Evolutionary conservation across 495 filamentous ascomycete genomes (phyloP), one percentile per base, ranked within the genome.

Genomic region (Xylaria intraflava): DNA sequence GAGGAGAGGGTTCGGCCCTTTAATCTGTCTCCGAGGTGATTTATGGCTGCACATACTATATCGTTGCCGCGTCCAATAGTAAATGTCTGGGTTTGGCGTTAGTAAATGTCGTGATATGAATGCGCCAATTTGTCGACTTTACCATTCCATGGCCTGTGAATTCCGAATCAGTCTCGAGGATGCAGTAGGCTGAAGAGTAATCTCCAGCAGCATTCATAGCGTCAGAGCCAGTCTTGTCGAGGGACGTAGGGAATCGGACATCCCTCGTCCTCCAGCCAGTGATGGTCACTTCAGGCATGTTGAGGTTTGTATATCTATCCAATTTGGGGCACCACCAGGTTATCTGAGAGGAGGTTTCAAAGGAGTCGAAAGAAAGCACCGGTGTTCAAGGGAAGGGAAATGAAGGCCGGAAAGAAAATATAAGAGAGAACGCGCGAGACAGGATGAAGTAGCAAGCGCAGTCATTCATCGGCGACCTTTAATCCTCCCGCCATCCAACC

Each of bases 131-230:
- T 1, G 11, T 19, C 20, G 11, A 47, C n/a, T 17, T 4, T 76
- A 92, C 86, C 90, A 96, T 95, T 63, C 90, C 89, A 64, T 96
- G 91, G 43, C 91, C 91, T 12, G 76, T 72, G 66, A 81, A 76
- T 4, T 78, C 64, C 0, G 84, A 83, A 65, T 94, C 85, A 1
- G 91, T 95, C 62, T 88, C 70, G 48, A 96, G 77, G 64, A 96
- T 90, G 68, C 90, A 95, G 77, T 95, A 96, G 12, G 91, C 89
- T 41, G 90, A 76, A 2, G 88, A 92, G 71, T 95, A 96, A 73
- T 96, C 91, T 31, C 90, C 88, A 4, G 91, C 89, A 12, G 88
- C 86, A 66, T 96, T 95, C 91, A 96, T 96, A 64, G 91, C 91
- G 79, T 96, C 91, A 29, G 89, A 95, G 62, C 91, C 91, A 7